Base-by-base conservation (phyloP, 192 early-diverging fungal genomes). In the Spinellus fusiger region DNA sequence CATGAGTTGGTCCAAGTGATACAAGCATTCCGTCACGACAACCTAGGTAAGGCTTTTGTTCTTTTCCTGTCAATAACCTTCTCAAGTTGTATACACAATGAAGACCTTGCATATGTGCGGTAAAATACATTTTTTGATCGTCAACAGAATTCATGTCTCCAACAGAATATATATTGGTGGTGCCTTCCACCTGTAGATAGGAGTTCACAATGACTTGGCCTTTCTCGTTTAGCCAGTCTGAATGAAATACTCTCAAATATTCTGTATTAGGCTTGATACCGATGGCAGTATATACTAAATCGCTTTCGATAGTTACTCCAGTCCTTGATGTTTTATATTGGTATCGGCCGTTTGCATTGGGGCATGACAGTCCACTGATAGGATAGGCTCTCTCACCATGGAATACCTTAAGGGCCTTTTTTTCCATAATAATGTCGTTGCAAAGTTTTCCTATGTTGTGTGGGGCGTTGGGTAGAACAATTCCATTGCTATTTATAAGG, bases 51-150 rank as follows among this genome's bases (percentile, higher is more conserved):
- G 28, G 26, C 28, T 10, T 3, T 34, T 29, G 18, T 13, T 35
- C 25, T 44, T 62, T 26, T 23, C 16, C 25, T 13, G 28, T 10
- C n/a, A 62, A 6, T 35, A 38, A 12, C 2, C 6, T 4, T 34
- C 22, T 20, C 13, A 62, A 13, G 25, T 51, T 54, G 20, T 54
- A 23, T 12, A 28, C 25, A 44, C 27, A 62, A 53, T 62, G 51
- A 9, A 62, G 22, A 10, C 49, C 61, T 53, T 62, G 61, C 61
- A 62, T 62, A 23, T 62, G 61, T 6, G 61, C 50, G 15, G 61
- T 62, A 54, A 46, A 62, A 16, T 53, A 62, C 61, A 62, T 62
- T 22, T 62, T 62, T 23, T 49, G 26, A 23, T 62, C 61, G 1
- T 37, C 20, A 6, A 53, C 5, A 13, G 32, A 27, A 29, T 35